Evolutionary conservation across 2,329 filamentous ascomycete genomes (phyloP).

Genomic region (Penicillium psychrosexuale): DNA sequence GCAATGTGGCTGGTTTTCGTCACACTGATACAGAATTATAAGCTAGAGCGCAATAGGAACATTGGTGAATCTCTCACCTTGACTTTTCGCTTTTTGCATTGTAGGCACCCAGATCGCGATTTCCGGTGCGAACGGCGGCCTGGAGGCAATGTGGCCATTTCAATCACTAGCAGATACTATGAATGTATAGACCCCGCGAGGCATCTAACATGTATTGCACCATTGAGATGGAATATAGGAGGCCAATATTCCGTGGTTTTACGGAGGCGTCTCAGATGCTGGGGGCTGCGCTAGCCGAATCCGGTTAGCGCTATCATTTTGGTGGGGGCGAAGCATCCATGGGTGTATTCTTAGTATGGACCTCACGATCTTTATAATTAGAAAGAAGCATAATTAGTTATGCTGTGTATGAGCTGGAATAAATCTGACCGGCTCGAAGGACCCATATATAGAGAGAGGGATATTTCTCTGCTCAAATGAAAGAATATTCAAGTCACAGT

Average conservation of each 20-base stretch:
- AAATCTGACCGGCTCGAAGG: too few species aligned
- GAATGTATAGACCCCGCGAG: neutral
- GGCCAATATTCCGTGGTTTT: neutral
- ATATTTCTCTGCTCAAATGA: neutral
- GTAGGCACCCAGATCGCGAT: slow-evolving; percentile 25
- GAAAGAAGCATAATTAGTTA: neutral
- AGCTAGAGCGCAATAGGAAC: neutral
- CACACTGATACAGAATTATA: slow-evolving; percentile 20
- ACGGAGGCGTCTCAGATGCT: neutral
- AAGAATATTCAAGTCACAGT: neutral
- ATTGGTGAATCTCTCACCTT: slow-evolving; percentile 21
- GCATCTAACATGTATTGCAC: neutral
- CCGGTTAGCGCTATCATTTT: neutral
- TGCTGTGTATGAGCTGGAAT: neutral
- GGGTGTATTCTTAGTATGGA: neutral
- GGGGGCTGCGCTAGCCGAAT: neutral
- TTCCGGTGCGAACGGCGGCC: slow-evolving; percentile 27
- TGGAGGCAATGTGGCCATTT: slow-evolving; percentile 2
- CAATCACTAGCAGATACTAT: neutral
- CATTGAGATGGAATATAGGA: neutral
- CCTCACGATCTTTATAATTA: neutral
- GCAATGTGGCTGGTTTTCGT: slow-evolving; percentile 26
- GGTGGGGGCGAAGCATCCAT: neutral
- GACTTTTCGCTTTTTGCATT: slow-evolving; percentile 30
- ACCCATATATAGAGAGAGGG: neutral